Base-by-base conservation (phyloP, 2,329 filamentous ascomycete species). In the Penicillium sp. region DNA sequence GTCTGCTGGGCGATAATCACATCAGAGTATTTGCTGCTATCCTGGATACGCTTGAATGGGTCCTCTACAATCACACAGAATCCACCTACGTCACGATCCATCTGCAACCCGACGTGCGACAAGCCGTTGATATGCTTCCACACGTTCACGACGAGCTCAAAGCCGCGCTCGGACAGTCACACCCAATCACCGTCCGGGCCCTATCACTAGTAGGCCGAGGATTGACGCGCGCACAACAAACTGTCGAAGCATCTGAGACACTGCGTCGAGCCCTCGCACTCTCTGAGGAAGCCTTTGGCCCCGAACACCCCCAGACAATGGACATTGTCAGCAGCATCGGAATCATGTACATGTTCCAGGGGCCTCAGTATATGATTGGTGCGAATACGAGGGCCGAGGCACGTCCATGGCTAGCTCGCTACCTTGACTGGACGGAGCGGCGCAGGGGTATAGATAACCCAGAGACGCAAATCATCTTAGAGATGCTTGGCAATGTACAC, bases 251-350 rank as follows among this genome's bases (percentile, higher is more conserved):
- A 0, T 69, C 66, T 2, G 69, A 71, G 49, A 68, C 64, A 0
- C 53, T 70, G n/a, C 67, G 69, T 0, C 68, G 67, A 11, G 67
- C 65, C 6, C 62, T 71, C 1, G 58, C 68, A 1, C 62, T 56
- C 6, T 64, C 67, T 0, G 69, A 71, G 29, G 68, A 71, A 49
- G 40, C 53, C 1, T 49, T 70, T 0, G 69, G 69, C 0, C 45
- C 62, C 0, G 65, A 69, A 2, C 65, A 70, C 37, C 56, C 66
- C 0, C 57, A 68, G 23, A 68, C 66, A 0, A 62, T 70, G 57
- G 59, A 55, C 6, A 65, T 69, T 12, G 67, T 71, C 8, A 60
- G 62, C 2, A 59, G 60, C 22, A 67, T 71, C 29, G 69, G 67
- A 1, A 49, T 69, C 2, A 67, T 70, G 65, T 71, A 69, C 41